Evolutionary conservation across 148 eudicot species (phyloP), one percentile per base, ranked within the genome.

Genomic region (Agrostemma githago): DNA sequence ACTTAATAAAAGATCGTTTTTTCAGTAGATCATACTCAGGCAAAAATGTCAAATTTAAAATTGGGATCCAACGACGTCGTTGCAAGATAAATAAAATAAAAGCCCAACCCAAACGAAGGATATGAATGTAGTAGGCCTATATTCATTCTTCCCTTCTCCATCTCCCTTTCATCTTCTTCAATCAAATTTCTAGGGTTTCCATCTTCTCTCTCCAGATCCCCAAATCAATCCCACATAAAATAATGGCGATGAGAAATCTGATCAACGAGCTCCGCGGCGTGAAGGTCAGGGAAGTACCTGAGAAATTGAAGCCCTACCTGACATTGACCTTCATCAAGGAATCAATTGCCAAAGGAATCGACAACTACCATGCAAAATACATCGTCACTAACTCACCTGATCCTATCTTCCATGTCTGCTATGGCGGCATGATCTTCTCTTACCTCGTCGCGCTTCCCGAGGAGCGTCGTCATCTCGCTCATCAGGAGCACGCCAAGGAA

Each of bases 371-470:
- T 63, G 87, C 87, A 57, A 93, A 93, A 73, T 90, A 93, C 85
- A 90, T 93, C 68, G 79, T 72, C 65, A 93, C 98, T 58, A 78
- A 68, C 77, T 93, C 98, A 4, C 43, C 80, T 34, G 66, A 74
- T 0, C 98, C 98, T 16, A 81, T 93, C 40, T 83, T 51, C 62
- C 98, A 93, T 72, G 89, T 93, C 78, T 90, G 96, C 81, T 90
- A 80, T 59, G 98, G 98, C 1, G 98, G 98, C 26, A 83, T 93
- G 92, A 74, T 81, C 66, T 87, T 93, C 81, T 93, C 98, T 68
- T 93, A 90, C 82, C 94, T 93, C 41, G 94, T 90, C 14, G 94
- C 93, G 43, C 90, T 93, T 37, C 98, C 98, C 53, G 98, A 93
- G 85, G 98, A 93, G 82, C 96, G 96, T 11, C 96, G 98, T 57